Base-by-base conservation (phyloP, 2,329 filamentous ascomycete genomes). In the Fonsecaea nubica region DNA sequence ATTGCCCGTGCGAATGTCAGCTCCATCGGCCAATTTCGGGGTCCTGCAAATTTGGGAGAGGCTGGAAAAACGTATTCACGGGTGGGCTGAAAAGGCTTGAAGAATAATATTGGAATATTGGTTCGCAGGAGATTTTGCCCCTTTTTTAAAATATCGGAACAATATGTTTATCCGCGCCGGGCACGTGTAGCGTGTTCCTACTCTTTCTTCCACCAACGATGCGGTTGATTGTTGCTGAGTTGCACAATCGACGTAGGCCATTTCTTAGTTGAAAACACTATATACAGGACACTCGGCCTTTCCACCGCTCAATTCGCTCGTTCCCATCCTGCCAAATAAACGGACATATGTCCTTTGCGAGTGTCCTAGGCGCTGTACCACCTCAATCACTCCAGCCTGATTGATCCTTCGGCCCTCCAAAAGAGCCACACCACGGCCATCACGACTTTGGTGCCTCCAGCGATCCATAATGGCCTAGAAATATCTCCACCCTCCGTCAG, bases 401-500 rank as follows among this genome's bases (percentile, higher is more conserved):
- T 70, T 1, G 69, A 32, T 36, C 65, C 65, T 58, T 69, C 68
- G 25, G 52, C 70, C 53, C 62, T 75, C 80, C 80, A 81, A 48
- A 77, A 73, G 65, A 77, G 66, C 79, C 79, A 81, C 9, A 64
- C 75, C 56, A 75, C 62, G 3, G 74, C 75, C 59, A 79, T 76
- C 38, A 75, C 67, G 25, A 77, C 68, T 73, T 81, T 81, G 50
- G 78, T 67, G 1, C 75, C 78, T 5, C 76, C 78, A 1, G 78
- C 76, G 67, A 81, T 75, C 79, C 79, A 81, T 66, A 81, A 63
- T 2, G 78, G 78, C 25, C 76, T 75, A 64, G 77, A 69, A 74
- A 81, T 80, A 25, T 77, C 77, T 6, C 78, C 79, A 15, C 45
- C 78, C 50, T 74, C 72, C 69, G 77, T 78, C 70, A 81, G 64